phyloP scores from a whole-genome alignment of 2,329 filamentous ascomycete species.

The Aspergillus oerlinghausenensis region DNA sequence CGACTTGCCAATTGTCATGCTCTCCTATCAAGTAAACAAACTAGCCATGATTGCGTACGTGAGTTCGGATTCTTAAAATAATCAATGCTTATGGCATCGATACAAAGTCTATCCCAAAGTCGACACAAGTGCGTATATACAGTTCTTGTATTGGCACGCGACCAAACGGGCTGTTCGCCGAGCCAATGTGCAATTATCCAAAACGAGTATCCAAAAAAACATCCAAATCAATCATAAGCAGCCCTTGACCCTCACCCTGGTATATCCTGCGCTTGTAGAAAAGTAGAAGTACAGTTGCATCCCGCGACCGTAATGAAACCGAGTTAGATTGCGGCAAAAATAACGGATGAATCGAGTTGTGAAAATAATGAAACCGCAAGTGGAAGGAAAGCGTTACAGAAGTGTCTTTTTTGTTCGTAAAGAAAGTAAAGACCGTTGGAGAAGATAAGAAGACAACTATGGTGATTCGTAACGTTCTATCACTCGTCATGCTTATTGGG shows the following conservation, averaged over 20 bases:
- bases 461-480: conserved; percentile 18
- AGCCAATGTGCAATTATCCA: conserved; percentile 10
- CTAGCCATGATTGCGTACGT: not conserved
- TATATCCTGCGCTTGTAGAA: conserved; percentile 11
- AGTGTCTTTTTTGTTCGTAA: conserved; percentile 21
- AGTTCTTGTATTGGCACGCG: conserved; percentile 17
- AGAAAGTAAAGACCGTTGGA: conserved; percentile 10
- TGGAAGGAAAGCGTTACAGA: conserved; percentile 18
- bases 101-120: conserved; percentile 19
- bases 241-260: conserved; percentile 12
- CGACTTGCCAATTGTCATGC: not conserved
- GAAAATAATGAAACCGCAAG: conserved; percentile 5
- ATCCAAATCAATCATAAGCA: conserved; percentile 16
- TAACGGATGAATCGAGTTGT: conserved; percentile 5
- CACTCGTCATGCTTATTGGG: conserved; percentile 30
- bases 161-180: conserved; percentile 6
- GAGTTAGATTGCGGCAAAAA: not conserved
- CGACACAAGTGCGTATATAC: conserved; percentile 21
- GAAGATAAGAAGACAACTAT: conserved; percentile 8
- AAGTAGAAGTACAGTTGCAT: conserved; percentile 22
- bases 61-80: not conserved
- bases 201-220: conserved; percentile 7
- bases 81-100: not conserved
- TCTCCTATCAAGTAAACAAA: not conserved
- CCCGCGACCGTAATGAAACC: conserved; percentile 6